phyloP scores from a whole-genome alignment of 768 basidiomycete genomes.

The Phaffia tasmanica region DNA sequence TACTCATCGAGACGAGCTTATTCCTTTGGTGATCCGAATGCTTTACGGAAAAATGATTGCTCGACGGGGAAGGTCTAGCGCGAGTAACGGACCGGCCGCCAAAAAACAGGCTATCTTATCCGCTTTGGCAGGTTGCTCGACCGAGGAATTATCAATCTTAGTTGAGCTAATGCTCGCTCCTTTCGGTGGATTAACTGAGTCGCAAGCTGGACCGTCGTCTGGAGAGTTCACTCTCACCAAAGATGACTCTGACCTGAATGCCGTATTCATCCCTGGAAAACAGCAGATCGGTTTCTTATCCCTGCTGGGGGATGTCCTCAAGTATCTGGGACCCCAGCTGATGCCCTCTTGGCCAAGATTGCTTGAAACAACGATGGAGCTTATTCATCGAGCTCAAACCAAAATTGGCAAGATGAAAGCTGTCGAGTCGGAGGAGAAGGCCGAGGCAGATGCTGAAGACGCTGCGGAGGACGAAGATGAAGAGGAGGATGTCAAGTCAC shows the following conservation, averaged over 20 bases:
- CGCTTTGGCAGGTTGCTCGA: slow-evolving; percentile 55
- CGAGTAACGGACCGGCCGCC: slow-evolving; percentile 51
- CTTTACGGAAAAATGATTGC: slow-evolving; percentile 83
- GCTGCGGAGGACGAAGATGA: slow-evolving; percentile 40
- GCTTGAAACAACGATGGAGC: slow-evolving; percentile 54
- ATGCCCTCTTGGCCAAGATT: slow-evolving; percentile 62
- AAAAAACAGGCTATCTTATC: slow-evolving; percentile 64
- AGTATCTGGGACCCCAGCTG: slow-evolving; percentile 64
- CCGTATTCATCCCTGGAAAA: slow-evolving; percentile 29
- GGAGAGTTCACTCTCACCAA: slow-evolving; percentile 21
- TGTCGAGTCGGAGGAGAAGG: slow-evolving; percentile 19
- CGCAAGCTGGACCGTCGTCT: slow-evolving; percentile 26
- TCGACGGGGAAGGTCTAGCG: slow-evolving; percentile 50
- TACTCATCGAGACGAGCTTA: slow-evolving; percentile 52
- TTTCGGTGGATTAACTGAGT: slow-evolving; percentile 36
- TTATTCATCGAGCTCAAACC: slow-evolving; percentile 56
- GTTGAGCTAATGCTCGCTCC: slow-evolving; percentile 81
- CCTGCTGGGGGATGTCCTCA: slow-evolving; percentile 71
- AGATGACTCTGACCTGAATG: slow-evolving; percentile 13
- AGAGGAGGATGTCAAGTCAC: slow-evolving; percentile 31
- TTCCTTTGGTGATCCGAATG: slow-evolving; percentile 61
- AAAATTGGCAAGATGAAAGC: slow-evolving; percentile 41
- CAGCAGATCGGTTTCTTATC: slow-evolving; percentile 77
- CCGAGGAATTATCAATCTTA: slow-evolving; percentile 62
- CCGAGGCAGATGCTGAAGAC: slow-evolving; percentile 29